phyloP scores from a whole-genome alignment of 1,284 basidiomycete species.

The Sporisorium exsertum region DNA sequence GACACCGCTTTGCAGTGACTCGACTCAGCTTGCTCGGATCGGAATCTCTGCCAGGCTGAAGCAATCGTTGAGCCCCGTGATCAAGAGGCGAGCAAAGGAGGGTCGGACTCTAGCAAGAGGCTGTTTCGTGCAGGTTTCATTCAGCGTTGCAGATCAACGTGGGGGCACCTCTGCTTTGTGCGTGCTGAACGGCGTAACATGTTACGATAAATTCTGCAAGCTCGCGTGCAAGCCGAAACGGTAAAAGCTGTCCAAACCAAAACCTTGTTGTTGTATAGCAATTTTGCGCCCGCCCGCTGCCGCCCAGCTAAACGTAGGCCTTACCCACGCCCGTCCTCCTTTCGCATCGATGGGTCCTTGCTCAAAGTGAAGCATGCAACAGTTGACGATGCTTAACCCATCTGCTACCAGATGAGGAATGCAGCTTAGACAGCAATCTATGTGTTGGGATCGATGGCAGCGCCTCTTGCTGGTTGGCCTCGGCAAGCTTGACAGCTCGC shows the following conservation, averaged over 20 bases:
- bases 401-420: too few relatives aligned
- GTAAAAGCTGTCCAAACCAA: slow-evolving; percentile 11
- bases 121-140: too few relatives aligned
- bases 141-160: not conserved
- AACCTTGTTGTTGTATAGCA: not conserved
- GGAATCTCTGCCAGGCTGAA: too few relatives aligned
- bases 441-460: too few relatives aligned
- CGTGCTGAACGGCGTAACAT: not conserved
- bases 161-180: not conserved
- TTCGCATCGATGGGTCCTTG: too few relatives aligned
- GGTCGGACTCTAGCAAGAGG: not conserved
- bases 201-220: not conserved
- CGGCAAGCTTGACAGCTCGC: slow-evolving; percentile 25
- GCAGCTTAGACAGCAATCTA: too few relatives aligned
- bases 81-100: not conserved
- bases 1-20: not conserved
- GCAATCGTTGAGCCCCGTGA: not conserved
- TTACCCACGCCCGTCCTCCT: too few relatives aligned
- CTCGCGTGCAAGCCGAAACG: not conserved
- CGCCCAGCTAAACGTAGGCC: not conserved
- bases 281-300: not conserved
- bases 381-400: too few relatives aligned
- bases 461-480: not conserved
- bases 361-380: too few relatives aligned
- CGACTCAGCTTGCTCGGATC: too few relatives aligned